These are phyloP conservation scores for Tricholoma sp. DNA, from an alignment of 768 basidiomycete species.

Conservation along the genomic window DNA sequence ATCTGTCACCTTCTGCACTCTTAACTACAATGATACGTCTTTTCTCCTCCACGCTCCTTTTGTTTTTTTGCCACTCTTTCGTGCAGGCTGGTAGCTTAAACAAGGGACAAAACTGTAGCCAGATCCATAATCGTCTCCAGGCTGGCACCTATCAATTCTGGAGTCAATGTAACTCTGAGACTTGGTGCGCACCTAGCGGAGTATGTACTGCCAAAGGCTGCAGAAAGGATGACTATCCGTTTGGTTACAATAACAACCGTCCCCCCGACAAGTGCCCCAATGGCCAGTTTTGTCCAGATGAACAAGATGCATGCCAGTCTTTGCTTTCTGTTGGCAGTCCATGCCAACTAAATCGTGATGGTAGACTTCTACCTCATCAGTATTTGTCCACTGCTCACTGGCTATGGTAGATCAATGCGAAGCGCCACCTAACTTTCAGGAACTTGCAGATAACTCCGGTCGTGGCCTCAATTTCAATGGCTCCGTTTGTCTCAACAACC, in stretches of 20 bases:
- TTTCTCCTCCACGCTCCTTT: constrained; percentile 48
- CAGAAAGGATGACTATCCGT: constrained; percentile 72
- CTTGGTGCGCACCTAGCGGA: constrained; percentile 53
- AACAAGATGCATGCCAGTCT: constrained; percentile 63
- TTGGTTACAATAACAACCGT: constrained; percentile 47
- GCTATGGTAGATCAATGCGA: constrained; percentile 66
- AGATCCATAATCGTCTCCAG: constrained; percentile 61
- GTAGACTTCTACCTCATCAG: constrained; percentile 32
- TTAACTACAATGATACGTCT: constrained; percentile 17
- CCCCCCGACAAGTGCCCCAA: constrained; percentile 58
- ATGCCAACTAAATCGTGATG: constrained; percentile 87
- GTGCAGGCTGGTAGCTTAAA: constrained; percentile 43
- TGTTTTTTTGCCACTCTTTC: constrained; percentile 35
- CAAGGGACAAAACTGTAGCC: constrained; percentile 44
- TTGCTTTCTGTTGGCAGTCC: constrained; percentile 55
- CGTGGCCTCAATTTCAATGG: constrained; percentile 77
- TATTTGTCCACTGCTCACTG: neutral
- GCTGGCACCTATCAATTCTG: constrained; percentile 75
- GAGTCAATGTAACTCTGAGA: constrained; percentile 69
- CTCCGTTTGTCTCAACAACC: constrained; percentile 75
- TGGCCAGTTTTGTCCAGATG: constrained; percentile 81
- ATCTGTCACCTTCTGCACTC: neutral
- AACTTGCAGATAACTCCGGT: constrained; percentile 59
- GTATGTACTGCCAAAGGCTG: constrained; percentile 65
- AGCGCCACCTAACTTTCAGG: constrained; percentile 57